Evolutionary conservation across 352 stramenopile genomes (phyloP).

Genomic region (Pythium grandisporangium): DNA sequence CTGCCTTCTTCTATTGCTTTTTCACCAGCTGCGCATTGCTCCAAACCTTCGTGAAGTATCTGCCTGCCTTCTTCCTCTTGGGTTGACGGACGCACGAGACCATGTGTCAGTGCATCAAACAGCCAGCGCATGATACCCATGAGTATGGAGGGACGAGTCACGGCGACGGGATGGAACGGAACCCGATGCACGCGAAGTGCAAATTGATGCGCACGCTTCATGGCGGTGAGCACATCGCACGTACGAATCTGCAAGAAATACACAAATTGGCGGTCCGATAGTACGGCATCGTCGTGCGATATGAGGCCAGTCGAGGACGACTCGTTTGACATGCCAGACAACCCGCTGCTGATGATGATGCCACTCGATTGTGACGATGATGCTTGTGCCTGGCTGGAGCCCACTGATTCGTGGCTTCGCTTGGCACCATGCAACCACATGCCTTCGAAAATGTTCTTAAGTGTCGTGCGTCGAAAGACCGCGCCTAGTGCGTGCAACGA

Average conservation of each 20-base stretch:
- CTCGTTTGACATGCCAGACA: neutral
- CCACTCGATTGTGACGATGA: no score
- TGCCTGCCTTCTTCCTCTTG: slow-evolving; percentile 56
- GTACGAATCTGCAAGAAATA: slow-evolving; percentile 76
- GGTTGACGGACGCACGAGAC: slow-evolving; percentile 47
- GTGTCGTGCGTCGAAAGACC: slow-evolving; percentile 52
- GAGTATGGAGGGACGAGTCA: slow-evolving; percentile 36
- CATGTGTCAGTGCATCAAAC: slow-evolving; percentile 56
- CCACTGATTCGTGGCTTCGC: neutral
- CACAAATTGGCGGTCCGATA: slow-evolving; percentile 63
- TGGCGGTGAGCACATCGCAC: slow-evolving; percentile 50
- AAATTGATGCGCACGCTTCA: slow-evolving; percentile 53
- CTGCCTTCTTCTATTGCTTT: slow-evolving; percentile 34
- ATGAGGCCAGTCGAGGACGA: no score
- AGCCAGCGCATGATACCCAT: slow-evolving; percentile 60
- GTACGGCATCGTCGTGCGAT: slow-evolving; percentile 14
- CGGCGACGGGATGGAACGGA: slow-evolving; percentile 14
- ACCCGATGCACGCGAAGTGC: slow-evolving; percentile 35
- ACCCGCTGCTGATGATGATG: neutral
- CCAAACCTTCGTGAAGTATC: slow-evolving; percentile 51
- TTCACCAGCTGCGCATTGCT: slow-evolving; percentile 38
- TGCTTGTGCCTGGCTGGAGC: no score
- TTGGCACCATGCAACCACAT: slow-evolving; percentile 40
- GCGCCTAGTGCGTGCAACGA: slow-evolving; percentile 59
- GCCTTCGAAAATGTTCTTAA: slow-evolving; percentile 73